Percentiles rank a stretch among this genome's conserved stretches.
These are phyloP conservation scores for Senecio squalidus DNA, from an alignment of 140 eudicot species.

Conservation along the genomic window DNA sequence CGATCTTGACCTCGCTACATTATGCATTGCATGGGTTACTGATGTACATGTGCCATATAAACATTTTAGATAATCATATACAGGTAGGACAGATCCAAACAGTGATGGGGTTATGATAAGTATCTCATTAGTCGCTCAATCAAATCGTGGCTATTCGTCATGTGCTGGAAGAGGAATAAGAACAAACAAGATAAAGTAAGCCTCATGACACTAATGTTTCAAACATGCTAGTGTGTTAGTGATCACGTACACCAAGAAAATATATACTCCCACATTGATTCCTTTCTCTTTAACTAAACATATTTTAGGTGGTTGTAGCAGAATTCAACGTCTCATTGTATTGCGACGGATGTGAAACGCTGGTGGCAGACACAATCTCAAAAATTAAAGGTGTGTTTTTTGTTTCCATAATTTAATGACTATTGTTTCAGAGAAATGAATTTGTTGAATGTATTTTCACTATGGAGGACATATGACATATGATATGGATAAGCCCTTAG, in stretches of 20 bases:
- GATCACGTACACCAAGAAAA: no score
- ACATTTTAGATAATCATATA: neutral
- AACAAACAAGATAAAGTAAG: slow-evolving; percentile 31
- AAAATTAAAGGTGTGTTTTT: slow-evolving; percentile 61
- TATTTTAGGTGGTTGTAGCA: slow-evolving; percentile 42
- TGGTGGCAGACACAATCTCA: slow-evolving; percentile 59
- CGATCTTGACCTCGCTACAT: no score
- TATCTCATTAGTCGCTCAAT: slow-evolving; percentile 4
- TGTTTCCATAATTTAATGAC: neutral
- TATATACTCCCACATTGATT: slow-evolving; percentile 1
- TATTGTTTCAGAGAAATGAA: neutral
- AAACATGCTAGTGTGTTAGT: no score
- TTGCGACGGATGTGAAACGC: slow-evolving; percentile 74
- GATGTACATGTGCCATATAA: neutral
- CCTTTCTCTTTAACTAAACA: neutral
- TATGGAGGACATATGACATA: neutral
- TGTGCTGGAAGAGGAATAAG: slow-evolving; percentile 26
- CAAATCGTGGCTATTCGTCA: slow-evolving; percentile 15
- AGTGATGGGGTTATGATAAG: slow-evolving; percentile 6
- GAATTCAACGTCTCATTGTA: slow-evolving; percentile 66
- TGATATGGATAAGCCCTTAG: neutral
- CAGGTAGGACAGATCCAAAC: neutral
- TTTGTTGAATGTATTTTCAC: neutral
- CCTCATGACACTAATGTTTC: neutral
- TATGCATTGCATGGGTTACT: neutral